Base-by-base conservation (phyloP, 164 flowering plant species). In the Magnolia kwangsiensis region DNA sequence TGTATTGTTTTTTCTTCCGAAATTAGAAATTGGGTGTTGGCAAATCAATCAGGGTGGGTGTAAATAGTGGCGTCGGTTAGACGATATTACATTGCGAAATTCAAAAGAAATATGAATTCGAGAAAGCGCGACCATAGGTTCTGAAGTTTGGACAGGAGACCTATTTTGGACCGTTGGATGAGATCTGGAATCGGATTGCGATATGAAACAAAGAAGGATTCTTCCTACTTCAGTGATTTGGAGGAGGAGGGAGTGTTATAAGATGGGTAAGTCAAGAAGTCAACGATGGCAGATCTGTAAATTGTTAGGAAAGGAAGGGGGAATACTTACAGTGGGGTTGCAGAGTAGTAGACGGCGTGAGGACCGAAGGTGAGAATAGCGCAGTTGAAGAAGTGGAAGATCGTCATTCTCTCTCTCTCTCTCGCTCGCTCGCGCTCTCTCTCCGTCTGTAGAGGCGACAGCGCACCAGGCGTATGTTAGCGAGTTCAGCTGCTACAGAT, bases 371-470 rank as follows among this genome's bases (percentile, higher is more conserved):
- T 95, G 29, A 95, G 87, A 72, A 93, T 89, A 9, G 99, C 99
- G 51, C 99, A 95, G 90, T 95, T 95, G 89, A 94, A 89, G 92
- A 95, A 95, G 90, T 95, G 99, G 71, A 95, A 95, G 78, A 95
- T 71, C 84, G 99, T 95, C 99, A 95, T 95, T 69, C 63, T 76
- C 71, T 67, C 71, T 78, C 78, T 69, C 37, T 72, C 77, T 72
- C 78, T 61, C n/a, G n/a, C n/a, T n/a, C n/a, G n/a, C 74, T 74
- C 74, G 37, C 65, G 23, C 71, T 2, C 27, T 37, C 23, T 14
- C 61, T 55, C 61, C 11, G 61, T 55, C 61, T 3, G 61, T 55
- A 5, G 6, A 37, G 45, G 45, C 45, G 45, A 37, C 7, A 37
- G 9, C 72, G 50, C 49, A 68, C 50, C n/a, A 68, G 50, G 49